Evolutionary conservation across 164 flowering plant genomes (phyloP).

Genomic region (Nelumbo lutea): DNA sequence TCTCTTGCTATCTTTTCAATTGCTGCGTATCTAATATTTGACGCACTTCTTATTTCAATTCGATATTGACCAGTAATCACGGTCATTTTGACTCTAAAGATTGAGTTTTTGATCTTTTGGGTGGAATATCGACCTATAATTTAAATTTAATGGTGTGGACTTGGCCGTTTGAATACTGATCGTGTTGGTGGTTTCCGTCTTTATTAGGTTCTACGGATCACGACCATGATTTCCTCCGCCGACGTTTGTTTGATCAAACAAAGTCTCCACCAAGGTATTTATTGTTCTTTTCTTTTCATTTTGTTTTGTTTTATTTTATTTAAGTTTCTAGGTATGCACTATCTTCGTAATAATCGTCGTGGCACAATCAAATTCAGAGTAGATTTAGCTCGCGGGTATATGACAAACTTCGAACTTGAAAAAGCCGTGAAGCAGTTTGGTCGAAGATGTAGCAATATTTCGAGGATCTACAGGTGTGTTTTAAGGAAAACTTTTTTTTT

Average conservation of each 20-base stretch:
- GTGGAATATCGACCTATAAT: not conserved
- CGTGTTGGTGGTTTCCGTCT: not conserved
- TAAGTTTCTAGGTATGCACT: not conserved
- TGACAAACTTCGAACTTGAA: slow-evolving; percentile 76
- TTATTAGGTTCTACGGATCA: slow-evolving; percentile 16
- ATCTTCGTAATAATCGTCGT: not conserved
- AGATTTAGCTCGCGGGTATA: slow-evolving; percentile 57
- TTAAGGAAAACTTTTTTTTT: not conserved
- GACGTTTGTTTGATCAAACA: slow-evolving; percentile 27
- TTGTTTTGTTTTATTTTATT: not conserved
- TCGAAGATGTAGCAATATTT: slow-evolving; percentile 62
- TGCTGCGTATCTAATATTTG: not conserved
- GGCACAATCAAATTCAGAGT: slow-evolving; percentile 24
- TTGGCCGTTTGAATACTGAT: not conserved
- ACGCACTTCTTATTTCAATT: not conserved
- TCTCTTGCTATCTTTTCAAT: not conserved
- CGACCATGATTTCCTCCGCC: slow-evolving; percentile 7
- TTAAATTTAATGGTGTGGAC: not conserved
- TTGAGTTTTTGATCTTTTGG: too few species aligned
- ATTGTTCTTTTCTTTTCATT: not conserved
- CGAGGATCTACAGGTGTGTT: slow-evolving; percentile 78
- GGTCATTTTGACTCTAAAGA: too few species aligned
- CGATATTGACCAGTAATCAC: not conserved
- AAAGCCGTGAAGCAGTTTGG: slow-evolving; percentile 55
- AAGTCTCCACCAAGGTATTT: slow-evolving; percentile 28